These are phyloP conservation scores for Blumeriella jaapii DNA, from an alignment of 2,329 filamentous ascomycete species.

Conservation along the genomic window DNA sequence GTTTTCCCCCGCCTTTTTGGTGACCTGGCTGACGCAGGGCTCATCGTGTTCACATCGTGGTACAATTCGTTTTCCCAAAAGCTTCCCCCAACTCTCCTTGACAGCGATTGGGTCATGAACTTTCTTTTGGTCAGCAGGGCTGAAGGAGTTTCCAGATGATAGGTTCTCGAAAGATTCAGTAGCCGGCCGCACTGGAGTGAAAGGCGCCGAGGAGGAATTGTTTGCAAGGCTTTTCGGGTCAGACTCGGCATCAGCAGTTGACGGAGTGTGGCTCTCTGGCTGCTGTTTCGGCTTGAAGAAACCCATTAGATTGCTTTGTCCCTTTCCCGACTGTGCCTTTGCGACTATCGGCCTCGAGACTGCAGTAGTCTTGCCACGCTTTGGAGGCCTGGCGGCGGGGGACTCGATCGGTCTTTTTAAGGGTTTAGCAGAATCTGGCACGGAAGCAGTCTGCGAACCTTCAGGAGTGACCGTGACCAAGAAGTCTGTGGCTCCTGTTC, in stretches of 20 bases:
- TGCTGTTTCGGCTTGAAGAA: conserved; percentile 62
- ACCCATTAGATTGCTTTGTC: conserved; percentile 44
- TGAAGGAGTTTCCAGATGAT: conserved; percentile 5
- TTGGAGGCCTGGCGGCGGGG: conserved; percentile 26
- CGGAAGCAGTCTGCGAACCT: conserved; percentile 6
- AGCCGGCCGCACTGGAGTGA: conserved; percentile 2
- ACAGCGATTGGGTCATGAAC: conserved; percentile 57
- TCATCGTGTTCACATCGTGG: conserved; percentile 84
- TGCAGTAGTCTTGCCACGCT: conserved; percentile 38
- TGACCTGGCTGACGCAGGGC: conserved; percentile 70
- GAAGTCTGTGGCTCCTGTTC: neutral
- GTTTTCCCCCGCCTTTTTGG: conserved; percentile 84
- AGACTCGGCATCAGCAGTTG: conserved; percentile 2
- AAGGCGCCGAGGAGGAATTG: neutral
- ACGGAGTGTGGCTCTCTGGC: conserved; percentile 5
- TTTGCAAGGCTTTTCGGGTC: conserved; percentile 2
- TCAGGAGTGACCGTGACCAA: conserved; percentile 6
- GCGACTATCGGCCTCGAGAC: conserved; percentile 14
- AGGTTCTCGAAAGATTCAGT: conserved; percentile 2
- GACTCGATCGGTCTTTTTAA: conserved; percentile 13
- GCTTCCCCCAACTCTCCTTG: conserved; percentile 76
- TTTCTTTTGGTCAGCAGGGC: conserved; percentile 17
- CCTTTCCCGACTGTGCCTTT: conserved; percentile 38
- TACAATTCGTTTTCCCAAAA: conserved; percentile 62
- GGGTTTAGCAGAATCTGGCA: conserved; percentile 13